phyloP scores from a whole-genome alignment of 1,284 basidiomycete species.

The Apiotrichum montevideense region DNA sequence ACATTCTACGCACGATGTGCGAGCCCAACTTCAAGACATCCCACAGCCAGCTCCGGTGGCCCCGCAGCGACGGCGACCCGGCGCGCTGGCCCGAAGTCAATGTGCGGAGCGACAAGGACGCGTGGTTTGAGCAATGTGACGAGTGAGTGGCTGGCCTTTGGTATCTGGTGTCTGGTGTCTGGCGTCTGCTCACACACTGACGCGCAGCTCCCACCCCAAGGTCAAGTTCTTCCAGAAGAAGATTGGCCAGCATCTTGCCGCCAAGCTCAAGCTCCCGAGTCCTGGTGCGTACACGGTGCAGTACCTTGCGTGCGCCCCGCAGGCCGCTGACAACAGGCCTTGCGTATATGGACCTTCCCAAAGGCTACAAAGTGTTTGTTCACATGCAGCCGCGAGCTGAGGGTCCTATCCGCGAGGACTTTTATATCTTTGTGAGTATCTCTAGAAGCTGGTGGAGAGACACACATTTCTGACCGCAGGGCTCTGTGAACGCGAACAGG shows the following conservation, averaged over 20 bases:
- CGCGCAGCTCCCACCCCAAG: slow-evolving; percentile 17
- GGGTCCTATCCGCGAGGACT: slow-evolving; percentile 23
- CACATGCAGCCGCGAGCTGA: slow-evolving; percentile 24
- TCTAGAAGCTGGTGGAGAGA: not conserved
- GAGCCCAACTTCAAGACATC: no score
- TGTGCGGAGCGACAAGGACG: no score
- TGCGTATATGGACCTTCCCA: slow-evolving; percentile 21
- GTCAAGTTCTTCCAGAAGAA: slow-evolving; percentile 25
- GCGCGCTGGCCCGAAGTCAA: no score
- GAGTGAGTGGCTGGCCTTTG: no score
- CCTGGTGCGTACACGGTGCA: slow-evolving; percentile 11
- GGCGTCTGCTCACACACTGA: not conserved
- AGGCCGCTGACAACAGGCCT: slow-evolving; percentile 3
- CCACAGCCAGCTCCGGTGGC: no score
- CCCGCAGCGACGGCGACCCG: no score
- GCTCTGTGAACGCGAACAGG: slow-evolving; percentile 19
- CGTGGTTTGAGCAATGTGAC: no score
- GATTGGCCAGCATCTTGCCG: slow-evolving; percentile 25
- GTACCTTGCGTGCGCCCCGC: not conserved
- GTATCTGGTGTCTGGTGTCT: no score
- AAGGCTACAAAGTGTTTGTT: slow-evolving; percentile 30
- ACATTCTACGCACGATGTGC: no score
- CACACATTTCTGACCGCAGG: slow-evolving; percentile 16
- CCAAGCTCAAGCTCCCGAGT: not conserved
- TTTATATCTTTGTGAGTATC: slow-evolving; percentile 31